A percentile compares a stretch with the other conserved stretches of the same genome.
phyloP scores from a whole-genome alignment of 148 eudicot species.

The Polygonum maritimum region DNA sequence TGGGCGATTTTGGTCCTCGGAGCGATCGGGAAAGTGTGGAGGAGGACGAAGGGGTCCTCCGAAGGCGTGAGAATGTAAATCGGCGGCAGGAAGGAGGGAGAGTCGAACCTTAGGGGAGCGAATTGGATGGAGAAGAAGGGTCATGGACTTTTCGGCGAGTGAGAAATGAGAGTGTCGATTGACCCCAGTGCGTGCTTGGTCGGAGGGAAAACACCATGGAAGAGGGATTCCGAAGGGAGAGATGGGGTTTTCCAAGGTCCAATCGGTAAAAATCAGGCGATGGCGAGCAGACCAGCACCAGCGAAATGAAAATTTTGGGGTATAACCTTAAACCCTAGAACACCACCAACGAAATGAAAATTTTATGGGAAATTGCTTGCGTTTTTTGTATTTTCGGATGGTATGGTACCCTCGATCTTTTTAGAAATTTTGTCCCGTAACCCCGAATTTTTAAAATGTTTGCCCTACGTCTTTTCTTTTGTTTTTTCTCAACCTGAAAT shows the following conservation, averaged over 20 bases:
- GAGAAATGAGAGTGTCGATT: neutral
- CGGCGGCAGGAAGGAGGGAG: slow-evolving; percentile 10
- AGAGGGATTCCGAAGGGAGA: neutral
- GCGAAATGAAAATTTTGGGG: neutral
- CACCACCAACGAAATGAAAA: neutral
- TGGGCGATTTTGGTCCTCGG: slow-evolving; percentile 12
- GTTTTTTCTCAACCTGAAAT: no score
- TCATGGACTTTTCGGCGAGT: slow-evolving; percentile 10
- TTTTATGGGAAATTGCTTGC: no score
- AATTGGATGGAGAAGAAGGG: slow-evolving; percentile 5
- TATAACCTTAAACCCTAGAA: neutral
- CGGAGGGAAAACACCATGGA: neutral
- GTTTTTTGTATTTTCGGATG: no score
- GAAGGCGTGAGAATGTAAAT: slow-evolving; percentile 8
- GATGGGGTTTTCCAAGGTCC: slow-evolving; percentile 1
- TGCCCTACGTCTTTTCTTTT: no score
- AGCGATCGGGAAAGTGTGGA: slow-evolving; percentile 1
- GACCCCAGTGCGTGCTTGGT: neutral
- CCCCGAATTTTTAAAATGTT: no score
- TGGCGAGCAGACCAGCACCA: neutral
- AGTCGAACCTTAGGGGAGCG: slow-evolving; percentile 19
- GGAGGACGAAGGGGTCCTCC: slow-evolving; percentile 4
- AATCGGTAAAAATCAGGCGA: neutral
- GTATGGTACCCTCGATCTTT: no score
- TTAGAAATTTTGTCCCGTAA: no score